Evolutionary conservation across 2,329 filamentous ascomycete genomes (phyloP), one percentile per base, ranked within the genome.

Genomic region (Nigrospora oryzae): DNA sequence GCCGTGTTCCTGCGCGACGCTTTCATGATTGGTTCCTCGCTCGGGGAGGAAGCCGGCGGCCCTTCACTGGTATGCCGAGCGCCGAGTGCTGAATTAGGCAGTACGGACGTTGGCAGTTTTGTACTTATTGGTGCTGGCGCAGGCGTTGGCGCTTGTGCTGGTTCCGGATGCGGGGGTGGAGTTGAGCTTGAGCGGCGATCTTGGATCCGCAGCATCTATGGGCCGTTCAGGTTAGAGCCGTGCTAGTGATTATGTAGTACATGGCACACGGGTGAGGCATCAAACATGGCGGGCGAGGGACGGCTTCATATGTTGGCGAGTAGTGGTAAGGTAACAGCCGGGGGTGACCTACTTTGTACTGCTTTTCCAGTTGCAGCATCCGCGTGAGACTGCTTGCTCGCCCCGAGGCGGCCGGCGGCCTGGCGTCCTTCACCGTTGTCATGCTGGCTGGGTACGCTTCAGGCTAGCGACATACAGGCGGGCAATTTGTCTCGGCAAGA

Each of bases 351-450:
- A 81, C 78, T 73, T 77, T 78, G 60, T 67, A 70, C 56, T 67
- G 68, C 56, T 73, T 76, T 56, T 81, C 78, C 42, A 81, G 61
- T 53, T 80, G 75, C 40, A 81, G 66, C 77, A 81, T 80, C 47
- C 66, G 69, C 58, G 78, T 69, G 51, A 81, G 70, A 58, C 70
- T 77, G 56, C 70, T 69, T 49, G 66, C 65, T 53, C 65, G 64
- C 42, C 62, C 52, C 14, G 53, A 53, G 35, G 49, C 44, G 46
- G 50, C 59, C 38, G 10, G 23, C 23, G 53, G 45, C 39, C 52
- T 51, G 46, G 57, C 45, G 36, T 53, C 56, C 50, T 55, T 51
- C 51, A 54, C 55, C 44, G 53, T 58, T 41, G 53, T 53, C 59
- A 62, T 62, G 57, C 57, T 61, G 34, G n/a, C 53, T 15, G 34